Evolutionary conservation across 805 yeast species (phyloP).

Genomic region (Metschnikowia rubicola): DNA sequence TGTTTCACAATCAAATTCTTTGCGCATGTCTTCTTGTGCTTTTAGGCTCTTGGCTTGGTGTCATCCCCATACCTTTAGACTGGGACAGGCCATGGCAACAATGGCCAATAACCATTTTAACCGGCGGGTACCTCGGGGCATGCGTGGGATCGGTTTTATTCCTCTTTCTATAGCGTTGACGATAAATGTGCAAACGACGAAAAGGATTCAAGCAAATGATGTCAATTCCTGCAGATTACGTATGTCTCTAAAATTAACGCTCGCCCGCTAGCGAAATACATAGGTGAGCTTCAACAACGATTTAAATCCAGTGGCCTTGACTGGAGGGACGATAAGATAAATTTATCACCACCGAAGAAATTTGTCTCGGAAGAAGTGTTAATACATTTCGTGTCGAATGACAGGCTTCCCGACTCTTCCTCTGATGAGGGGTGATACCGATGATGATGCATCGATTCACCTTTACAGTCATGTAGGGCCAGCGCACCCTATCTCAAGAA

Average conservation of each 20-base stretch:
- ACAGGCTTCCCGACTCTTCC: slow-evolving; percentile 36
- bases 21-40: slow-evolving; percentile 25
- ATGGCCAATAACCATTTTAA: slow-evolving; percentile 87
- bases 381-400: slow-evolving; percentile 4
- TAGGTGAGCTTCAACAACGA: too few relatives aligned
- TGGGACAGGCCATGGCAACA: slow-evolving; percentile 98
- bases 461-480: slow-evolving; percentile 36
- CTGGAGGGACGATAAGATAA: too few relatives aligned
- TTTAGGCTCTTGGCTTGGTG: slow-evolving; percentile 89
- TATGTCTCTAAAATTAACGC: too few relatives aligned
- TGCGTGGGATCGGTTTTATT: slow-evolving; percentile 44
- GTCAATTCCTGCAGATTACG: too few relatives aligned
- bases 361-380: too few relatives aligned
- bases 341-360: too few relatives aligned
- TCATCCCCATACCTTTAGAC: slow-evolving; percentile 88
- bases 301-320: too few relatives aligned
- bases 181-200: too few relatives aligned
- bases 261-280: too few relatives aligned
- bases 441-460: slow-evolving; percentile 42
- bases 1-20: slow-evolving; percentile 28
- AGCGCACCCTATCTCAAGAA: slow-evolving; percentile 29
- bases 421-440: slow-evolving; percentile 35
- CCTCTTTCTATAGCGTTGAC: background rate
- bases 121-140: slow-evolving; percentile 77
- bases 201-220: too few relatives aligned